Evolutionary conservation across 2,329 filamentous ascomycete genomes (phyloP).

Genomic region (Ophiocordyceps unilateralis): DNA sequence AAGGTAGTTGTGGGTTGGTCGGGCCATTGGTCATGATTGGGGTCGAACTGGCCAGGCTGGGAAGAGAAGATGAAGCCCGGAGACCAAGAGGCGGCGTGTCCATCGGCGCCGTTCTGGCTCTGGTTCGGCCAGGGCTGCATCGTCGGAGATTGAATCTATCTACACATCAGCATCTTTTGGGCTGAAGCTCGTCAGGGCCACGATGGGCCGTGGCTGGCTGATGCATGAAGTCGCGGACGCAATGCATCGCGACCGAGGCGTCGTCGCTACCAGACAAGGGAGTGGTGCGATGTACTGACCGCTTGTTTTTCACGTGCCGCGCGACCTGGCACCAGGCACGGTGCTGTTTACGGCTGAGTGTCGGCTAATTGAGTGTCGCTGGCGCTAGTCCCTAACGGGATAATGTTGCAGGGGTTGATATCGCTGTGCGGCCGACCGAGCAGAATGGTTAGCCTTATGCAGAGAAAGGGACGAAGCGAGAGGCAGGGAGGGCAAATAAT

Average conservation of each 20-base stretch:
- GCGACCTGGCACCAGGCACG: conserved; percentile 1
- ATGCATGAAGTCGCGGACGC: background rate
- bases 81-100: conserved; percentile 18
- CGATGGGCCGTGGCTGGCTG: background rate
- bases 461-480: background rate
- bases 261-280: background rate
- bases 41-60: conserved; percentile 20
- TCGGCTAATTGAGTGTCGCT: conserved; percentile 2
- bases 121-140: conserved; percentile 24
- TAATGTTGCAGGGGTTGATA: conserved; percentile 3
- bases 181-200: background rate
- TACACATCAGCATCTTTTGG: too few relatives aligned
- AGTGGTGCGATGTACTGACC: conserved; percentile 4
- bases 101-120: conserved; percentile 19
- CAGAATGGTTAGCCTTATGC: background rate
- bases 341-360: conserved; percentile 3
- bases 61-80: conserved; percentile 14
- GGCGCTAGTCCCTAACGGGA: conserved; percentile 3
- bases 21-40: conserved; percentile 18
- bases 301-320: background rate
- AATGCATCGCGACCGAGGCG: too few relatives aligned
- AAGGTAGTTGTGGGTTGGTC: conserved; percentile 15
- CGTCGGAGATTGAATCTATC: background rate
- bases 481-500: background rate
- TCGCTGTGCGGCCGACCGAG: background rate